These are phyloP conservation scores for Trichoderma asperellum DNA, from an alignment of 2,329 filamentous ascomycete genomes.

Conservation along the genomic window DNA sequence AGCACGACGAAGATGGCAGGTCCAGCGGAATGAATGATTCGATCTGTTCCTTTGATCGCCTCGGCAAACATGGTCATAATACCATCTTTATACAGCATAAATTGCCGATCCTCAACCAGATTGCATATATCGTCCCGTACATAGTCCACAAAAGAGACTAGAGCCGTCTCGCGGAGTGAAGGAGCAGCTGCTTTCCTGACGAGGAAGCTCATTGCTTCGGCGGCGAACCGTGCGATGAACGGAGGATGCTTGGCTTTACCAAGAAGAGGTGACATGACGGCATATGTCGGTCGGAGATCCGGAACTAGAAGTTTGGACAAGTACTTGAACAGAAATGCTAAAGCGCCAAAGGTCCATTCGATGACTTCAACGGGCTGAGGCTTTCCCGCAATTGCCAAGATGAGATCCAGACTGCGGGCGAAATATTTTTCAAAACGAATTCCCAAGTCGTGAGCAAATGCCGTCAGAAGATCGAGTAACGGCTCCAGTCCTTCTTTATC, in stretches of 20 bases:
- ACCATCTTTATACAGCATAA: slow-evolving; percentile 77
- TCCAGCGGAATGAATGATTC: slow-evolving; percentile 63
- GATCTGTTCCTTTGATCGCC: slow-evolving; percentile 67
- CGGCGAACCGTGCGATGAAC: slow-evolving; percentile 89
- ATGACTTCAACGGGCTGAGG: slow-evolving; percentile 85
- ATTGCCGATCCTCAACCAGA: slow-evolving; percentile 58
- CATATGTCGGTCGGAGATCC: slow-evolving; percentile 81
- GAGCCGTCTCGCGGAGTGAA: slow-evolving; percentile 73
- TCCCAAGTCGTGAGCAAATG: slow-evolving; percentile 93
- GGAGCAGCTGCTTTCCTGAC: slow-evolving; percentile 83
- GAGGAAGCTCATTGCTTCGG: slow-evolving; percentile 92
- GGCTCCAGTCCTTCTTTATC: slow-evolving; percentile 84
- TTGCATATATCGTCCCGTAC: slow-evolving; percentile 69
- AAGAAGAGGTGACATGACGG: slow-evolving; percentile 80
- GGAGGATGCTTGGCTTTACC: slow-evolving; percentile 81
- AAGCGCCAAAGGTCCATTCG: slow-evolving; percentile 93
- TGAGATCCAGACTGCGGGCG: slow-evolving; percentile 70
- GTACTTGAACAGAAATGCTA: slow-evolving; percentile 98
- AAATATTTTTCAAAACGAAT: slow-evolving; percentile 88
- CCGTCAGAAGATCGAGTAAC: slow-evolving; percentile 82
- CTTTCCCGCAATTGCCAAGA: slow-evolving; percentile 77
- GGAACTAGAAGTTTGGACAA: slow-evolving; percentile 84
- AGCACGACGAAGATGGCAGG: slow-evolving; percentile 57
- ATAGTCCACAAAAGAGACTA: slow-evolving; percentile 72
- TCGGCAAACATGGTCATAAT: slow-evolving; percentile 92